phyloP scores from a whole-genome alignment of 192 early-diverging fungal genomes.

The Backusella sp. region DNA sequence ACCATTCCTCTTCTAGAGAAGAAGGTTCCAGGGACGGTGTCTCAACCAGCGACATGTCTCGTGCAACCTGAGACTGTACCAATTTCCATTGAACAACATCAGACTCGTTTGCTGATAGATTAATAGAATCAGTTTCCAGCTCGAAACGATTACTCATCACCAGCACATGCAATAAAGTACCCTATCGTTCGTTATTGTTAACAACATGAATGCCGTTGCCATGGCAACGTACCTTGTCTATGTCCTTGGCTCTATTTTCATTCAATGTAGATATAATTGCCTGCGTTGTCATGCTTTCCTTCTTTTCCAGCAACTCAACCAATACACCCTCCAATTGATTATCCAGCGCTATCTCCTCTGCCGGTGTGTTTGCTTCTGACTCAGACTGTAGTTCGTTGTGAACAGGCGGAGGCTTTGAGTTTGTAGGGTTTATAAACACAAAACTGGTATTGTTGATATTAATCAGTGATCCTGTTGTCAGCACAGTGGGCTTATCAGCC shows the following conservation, averaged over 20 bases:
- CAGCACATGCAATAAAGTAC: not conserved
- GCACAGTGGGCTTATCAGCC: slow-evolving; percentile 7
- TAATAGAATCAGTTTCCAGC: not conserved
- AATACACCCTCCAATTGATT: not conserved
- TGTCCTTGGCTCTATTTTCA: not conserved
- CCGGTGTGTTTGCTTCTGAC: not conserved
- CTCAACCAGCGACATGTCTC: not conserved
- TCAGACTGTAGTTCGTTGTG: not conserved
- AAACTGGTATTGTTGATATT: slow-evolving; percentile 1
- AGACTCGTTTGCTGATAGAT: not conserved
- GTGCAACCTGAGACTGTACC: not conserved
- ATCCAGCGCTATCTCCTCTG: not conserved
- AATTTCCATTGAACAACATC: not conserved
- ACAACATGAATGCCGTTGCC: no score
- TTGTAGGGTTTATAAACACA: slow-evolving; percentile 1
- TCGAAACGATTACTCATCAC: not conserved
- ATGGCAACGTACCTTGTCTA: not conserved
- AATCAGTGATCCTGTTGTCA: slow-evolving; percentile 22
- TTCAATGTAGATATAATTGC: not conserved
- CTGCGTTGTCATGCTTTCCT: not conserved
- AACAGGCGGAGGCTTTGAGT: not conserved
- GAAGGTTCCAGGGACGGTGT: not conserved
- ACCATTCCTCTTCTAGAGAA: slow-evolving; percentile 1
- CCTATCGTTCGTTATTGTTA: not conserved
- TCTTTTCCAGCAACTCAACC: not conserved